Percentiles rank a stretch among this genome's conserved stretches.
phyloP scores from a whole-genome alignment of 768 basidiomycete genomes.

The Phlebiopsis gigantea region DNA sequence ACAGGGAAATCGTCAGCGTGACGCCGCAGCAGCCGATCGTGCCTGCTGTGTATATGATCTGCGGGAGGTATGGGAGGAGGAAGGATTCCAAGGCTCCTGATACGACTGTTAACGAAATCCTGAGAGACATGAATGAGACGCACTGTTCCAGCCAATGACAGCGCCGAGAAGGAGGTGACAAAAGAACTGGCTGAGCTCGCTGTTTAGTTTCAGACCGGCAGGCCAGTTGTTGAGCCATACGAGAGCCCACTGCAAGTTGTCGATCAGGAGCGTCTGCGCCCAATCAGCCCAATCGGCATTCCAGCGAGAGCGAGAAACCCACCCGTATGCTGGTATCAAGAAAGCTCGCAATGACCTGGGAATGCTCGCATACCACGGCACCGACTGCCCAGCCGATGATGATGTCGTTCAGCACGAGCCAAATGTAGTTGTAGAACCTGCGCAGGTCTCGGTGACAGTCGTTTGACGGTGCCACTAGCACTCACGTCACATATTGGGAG shows the following conservation, averaged over 20 bases:
- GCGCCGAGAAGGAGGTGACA: constrained; percentile 64
- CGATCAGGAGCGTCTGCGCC: background rate
- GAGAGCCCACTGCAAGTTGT: constrained; percentile 45
- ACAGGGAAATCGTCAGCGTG: constrained; percentile 62
- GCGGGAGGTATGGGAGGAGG: constrained; percentile 30
- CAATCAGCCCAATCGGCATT: background rate
- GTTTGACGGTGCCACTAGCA: background rate
- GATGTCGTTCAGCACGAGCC: constrained; percentile 88
- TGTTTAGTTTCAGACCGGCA: constrained; percentile 92
- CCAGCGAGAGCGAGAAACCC: constrained; percentile 26
- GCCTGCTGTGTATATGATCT: constrained; percentile 27
- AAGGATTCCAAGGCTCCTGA: constrained; percentile 22
- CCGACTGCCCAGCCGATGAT: constrained; percentile 77
- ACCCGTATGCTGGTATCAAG: constrained; percentile 24
- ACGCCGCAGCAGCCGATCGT: constrained; percentile 36
- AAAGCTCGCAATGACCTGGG: constrained; percentile 36
- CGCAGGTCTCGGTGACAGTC: background rate
- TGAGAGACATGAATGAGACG: constrained; percentile 23
- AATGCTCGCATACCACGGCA: constrained; percentile 65
- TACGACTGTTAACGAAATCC: constrained; percentile 3
- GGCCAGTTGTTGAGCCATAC: constrained; percentile 95
- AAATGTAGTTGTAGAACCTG: constrained; percentile 89
- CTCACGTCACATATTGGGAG: constrained; percentile 64
- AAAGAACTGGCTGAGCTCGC: constrained; percentile 85
- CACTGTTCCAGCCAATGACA: constrained; percentile 70